Evolutionary conservation across 2,329 filamentous ascomycete genomes (phyloP).

Genomic region (Cryoendolithus antarcticus): DNA sequence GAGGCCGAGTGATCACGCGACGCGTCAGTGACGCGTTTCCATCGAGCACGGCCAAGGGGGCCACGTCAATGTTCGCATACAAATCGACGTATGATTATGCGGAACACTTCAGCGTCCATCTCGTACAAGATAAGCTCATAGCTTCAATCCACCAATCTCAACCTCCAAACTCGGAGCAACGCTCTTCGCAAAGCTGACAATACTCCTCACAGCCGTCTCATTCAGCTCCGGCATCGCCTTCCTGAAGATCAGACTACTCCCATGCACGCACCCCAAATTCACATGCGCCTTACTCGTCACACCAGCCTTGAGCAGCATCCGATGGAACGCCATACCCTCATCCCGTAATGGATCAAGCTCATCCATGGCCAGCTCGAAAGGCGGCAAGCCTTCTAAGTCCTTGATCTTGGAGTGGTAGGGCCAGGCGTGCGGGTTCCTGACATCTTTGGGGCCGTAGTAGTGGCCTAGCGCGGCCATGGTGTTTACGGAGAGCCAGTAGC

Average conservation of each 20-base stretch:
- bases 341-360: conserved; percentile 21
- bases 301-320: conserved; percentile 16
- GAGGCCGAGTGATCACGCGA: no score
- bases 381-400: conserved; percentile 19
- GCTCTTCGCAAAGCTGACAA: conserved; percentile 16
- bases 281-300: conserved; percentile 15
- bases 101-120: no score
- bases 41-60: no score
- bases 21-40: no score
- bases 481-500: conserved; percentile 12
- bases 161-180: conserved; percentile 1
- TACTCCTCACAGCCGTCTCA: conserved; percentile 10
- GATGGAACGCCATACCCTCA: conserved; percentile 18
- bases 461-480: conserved; percentile 10
- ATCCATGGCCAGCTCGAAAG: conserved; percentile 16
- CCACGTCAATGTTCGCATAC: no score
- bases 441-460: conserved; percentile 13
- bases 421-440: conserved; percentile 19
- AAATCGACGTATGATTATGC: no score
- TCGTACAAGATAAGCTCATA: no score
- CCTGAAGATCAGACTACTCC: conserved; percentile 12
- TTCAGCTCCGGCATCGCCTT: conserved; percentile 16
- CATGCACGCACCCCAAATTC: conserved; percentile 17
- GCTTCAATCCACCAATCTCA: no score
- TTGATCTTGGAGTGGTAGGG: conserved; percentile 19